phyloP scores from a whole-genome alignment of 2,329 filamentous ascomycete genomes.

The Fusarium sp. region DNA sequence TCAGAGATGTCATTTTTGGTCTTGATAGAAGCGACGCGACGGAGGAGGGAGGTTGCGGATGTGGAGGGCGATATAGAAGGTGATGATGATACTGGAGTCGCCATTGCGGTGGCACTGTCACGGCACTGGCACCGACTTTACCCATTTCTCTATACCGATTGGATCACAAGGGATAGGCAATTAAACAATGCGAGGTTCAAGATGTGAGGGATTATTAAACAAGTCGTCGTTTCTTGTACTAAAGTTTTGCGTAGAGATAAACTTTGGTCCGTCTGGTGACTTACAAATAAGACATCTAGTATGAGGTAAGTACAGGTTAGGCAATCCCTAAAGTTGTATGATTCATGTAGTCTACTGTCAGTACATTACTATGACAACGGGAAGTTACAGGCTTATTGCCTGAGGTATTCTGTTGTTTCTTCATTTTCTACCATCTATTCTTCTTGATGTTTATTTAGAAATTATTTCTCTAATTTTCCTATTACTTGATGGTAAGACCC shows the following conservation, averaged over 20 bases:
- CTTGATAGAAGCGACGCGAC: constrained; percentile 25
- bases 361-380: not conserved
- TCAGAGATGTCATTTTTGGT: constrained; percentile 20
- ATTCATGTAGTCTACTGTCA: not conserved
- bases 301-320: not conserved
- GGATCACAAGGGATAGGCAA: not conserved
- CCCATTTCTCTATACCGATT: constrained; percentile 6
- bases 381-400: constrained; percentile 8
- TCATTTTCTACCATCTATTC: constrained; percentile 68
- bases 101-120: constrained; percentile 15
- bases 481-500: not conserved
- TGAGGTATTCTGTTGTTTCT: not conserved
- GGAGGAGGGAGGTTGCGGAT: constrained; percentile 31
- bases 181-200: not conserved
- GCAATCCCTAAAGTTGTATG: not conserved
- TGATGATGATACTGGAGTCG: constrained; percentile 16
- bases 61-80: constrained; percentile 20
- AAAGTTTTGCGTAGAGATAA: not conserved
- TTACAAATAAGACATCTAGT: not conserved
- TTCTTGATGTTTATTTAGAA: constrained; percentile 92
- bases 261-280: not conserved
- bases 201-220: constrained; percentile 19
- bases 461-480: constrained; percentile 36
- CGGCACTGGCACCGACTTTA: not conserved
- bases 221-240: not conserved